Evolutionary conservation across 805 yeast species (phyloP).

Genomic region (Teunomyces panamensis): DNA sequence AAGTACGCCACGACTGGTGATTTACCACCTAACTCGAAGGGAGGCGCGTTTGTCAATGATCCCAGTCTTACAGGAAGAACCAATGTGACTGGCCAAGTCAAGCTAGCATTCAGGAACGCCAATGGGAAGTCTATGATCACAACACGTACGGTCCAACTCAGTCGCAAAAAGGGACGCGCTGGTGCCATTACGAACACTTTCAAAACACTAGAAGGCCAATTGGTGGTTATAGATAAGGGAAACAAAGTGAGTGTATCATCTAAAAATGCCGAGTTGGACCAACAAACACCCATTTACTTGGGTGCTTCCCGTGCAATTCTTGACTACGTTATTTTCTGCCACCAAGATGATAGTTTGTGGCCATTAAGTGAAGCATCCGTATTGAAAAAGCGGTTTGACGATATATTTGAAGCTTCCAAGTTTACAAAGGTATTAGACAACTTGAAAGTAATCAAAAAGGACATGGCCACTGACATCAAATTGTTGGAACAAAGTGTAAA

Average conservation of each 20-base stretch:
- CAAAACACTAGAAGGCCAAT: constrained; percentile 88
- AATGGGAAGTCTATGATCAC: constrained; percentile 77
- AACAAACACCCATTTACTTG: constrained; percentile 72
- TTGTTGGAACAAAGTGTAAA: constrained; percentile 74
- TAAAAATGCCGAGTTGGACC: constrained; percentile 74
- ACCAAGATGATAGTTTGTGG: constrained; percentile 96
- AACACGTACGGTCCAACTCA: constrained; percentile 78
- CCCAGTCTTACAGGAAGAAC: constrained; percentile 76
- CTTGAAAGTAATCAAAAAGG: constrained; percentile 72
- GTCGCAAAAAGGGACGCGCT: constrained; percentile 47
- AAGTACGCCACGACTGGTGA: constrained; percentile 95
- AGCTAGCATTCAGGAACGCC: constrained; percentile 75
- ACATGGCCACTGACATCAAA: constrained; percentile 70
- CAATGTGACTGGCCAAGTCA: constrained; percentile 85
- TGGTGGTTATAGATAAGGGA: constrained; percentile 62
- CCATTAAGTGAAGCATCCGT: constrained; percentile 89
- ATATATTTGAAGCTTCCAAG: constrained; percentile 91
- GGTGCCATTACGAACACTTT: constrained; percentile 50
- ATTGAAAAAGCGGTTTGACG: constrained; percentile 90
- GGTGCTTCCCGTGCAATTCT: constrained; percentile 88
- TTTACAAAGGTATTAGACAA: constrained; percentile 87
- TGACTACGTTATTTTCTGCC: constrained; percentile 93
- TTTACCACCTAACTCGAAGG: constrained; percentile 91
- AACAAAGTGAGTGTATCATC: constrained; percentile 75
- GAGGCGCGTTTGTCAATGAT: constrained; percentile 95